Percentiles rank a stretch among this genome's conserved stretches.
These are phyloP conservation scores for Chamaecrista fasciculata DNA, from an alignment of 306 rosid genomes.

Conservation along the genomic window DNA sequence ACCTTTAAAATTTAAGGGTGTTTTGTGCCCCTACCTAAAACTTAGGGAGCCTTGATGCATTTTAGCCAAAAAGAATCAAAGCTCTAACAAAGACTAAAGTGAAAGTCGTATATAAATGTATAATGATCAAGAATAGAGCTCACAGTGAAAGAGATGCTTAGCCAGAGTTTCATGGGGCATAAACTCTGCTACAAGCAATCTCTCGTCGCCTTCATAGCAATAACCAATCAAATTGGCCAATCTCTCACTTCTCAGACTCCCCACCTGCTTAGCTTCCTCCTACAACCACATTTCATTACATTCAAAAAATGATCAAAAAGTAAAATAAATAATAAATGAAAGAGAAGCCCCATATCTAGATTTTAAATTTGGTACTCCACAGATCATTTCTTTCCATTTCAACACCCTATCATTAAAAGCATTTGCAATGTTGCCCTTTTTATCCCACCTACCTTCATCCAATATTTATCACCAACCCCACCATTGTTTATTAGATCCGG, in stretches of 20 bases:
- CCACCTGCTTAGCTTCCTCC: constrained; percentile 73
- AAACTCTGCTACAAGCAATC: constrained; percentile 68
- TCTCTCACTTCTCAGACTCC: constrained; percentile 58
- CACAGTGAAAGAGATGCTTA: constrained; percentile 71
- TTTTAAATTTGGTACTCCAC: background rate
- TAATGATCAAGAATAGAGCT: constrained; percentile 9
- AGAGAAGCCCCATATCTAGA: background rate
- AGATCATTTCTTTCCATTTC: background rate
- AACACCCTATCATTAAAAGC: background rate
- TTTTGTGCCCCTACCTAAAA: too few species aligned
- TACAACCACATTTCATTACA: constrained; percentile 21
- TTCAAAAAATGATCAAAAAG: background rate
- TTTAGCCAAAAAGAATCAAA: too few species aligned
- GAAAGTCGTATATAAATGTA: background rate
- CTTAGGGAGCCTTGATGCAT: too few species aligned
- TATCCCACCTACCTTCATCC: background rate
- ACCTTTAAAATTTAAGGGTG: too few species aligned
- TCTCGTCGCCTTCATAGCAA: constrained; percentile 69
- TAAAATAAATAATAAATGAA: too few species aligned
- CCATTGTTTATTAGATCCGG: too few species aligned
- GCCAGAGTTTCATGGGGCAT: constrained; percentile 74
- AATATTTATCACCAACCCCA: too few species aligned
- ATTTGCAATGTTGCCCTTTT: background rate
- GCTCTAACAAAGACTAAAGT: background rate
- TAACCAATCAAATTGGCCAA: constrained; percentile 69